Base-by-base conservation (phyloP, 2,329 filamentous ascomycete species). In the Tolypocladium ophioglossoides region DNA sequence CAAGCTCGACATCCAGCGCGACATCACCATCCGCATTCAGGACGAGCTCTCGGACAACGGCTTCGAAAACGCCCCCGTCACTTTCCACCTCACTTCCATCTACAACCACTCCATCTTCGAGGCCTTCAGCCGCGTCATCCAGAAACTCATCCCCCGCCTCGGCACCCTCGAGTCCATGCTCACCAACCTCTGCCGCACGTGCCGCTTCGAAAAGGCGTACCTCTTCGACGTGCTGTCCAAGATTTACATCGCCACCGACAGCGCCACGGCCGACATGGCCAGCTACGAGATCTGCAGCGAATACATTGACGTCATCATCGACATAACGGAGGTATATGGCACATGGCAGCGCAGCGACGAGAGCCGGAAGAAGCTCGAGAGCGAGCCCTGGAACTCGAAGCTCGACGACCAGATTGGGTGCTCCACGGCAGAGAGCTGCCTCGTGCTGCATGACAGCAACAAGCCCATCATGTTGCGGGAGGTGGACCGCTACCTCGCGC, bases 41-140 rank as follows among this genome's bases (percentile, higher is more conserved):
- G 94, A 99, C 68, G 94, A 99, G 69, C 82, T 99, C 35, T 92
- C 87, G 12, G 94, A 99, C 68, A 83, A 90, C 57, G 92, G 91
- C 14, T 89, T 95, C 66, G 92, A 96, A 67, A 95, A 96, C 66
- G 89, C 91, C 1, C 89, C 90, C 1, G 89, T 99, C 59, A 91
- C 87, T 56, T 99, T 96, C 72, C 92, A 99, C 69, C 84, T 96
- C 55, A 99, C 94, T 16, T 95, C 88, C 66, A 99, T 99, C 68
- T 99, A 97, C 77, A 94, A 99, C 70, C 92, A 96, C 72, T 95
- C 88, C 64, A 96, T 96, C 66, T 99, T 97, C 68, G 94, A 99
- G 72, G 94, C 94, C 51, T 96, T 99, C 69, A 92, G 87, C 74
- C 96, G 96, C 71, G 92, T 99, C 58, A 96, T 99, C 59, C 94